These are phyloP conservation scores for Anthoceros angustus DNA, from an alignment of 225 moss, liverwort and hornwort genomes.

Conservation along the genomic window DNA sequence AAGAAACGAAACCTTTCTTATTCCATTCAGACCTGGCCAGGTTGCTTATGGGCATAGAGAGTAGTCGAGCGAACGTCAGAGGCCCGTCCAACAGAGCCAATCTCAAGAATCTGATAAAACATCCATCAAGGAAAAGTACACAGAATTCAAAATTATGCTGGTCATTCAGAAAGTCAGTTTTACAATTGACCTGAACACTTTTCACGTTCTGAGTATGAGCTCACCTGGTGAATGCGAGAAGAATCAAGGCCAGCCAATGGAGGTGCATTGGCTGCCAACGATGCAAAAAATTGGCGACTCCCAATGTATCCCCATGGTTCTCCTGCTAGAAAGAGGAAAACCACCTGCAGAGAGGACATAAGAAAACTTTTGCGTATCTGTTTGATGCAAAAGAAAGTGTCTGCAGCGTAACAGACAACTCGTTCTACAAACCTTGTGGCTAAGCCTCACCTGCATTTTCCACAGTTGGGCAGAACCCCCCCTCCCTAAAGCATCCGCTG, in stretches of 20 bases:
- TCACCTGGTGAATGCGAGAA: constrained; percentile 44
- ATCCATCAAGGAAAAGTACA: neutral
- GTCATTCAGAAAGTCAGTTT: neutral
- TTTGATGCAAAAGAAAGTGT: neutral
- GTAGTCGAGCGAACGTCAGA: constrained; percentile 24
- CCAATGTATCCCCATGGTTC: constrained; percentile 94
- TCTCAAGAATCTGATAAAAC: constrained; percentile 39
- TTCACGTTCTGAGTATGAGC: neutral
- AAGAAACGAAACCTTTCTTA: too few relatives aligned
- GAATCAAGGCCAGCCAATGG: constrained; percentile 39
- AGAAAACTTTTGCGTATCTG: neutral
- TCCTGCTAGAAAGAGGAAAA: constrained; percentile 70
- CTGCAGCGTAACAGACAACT: neutral
- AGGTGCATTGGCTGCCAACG: constrained; percentile 40
- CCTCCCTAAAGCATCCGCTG: constrained; percentile 67
- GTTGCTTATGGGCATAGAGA: constrained; percentile 66
- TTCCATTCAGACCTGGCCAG: constrained; percentile 20
- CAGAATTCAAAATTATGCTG: neutral
- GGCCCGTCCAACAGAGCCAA: constrained; percentile 79
- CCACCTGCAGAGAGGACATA: constrained; percentile 15
- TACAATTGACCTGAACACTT: neutral
- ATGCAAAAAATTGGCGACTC: constrained; percentile 78
- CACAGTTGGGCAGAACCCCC: constrained; percentile 35
- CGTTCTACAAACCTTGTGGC: neutral
- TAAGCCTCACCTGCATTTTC: constrained; percentile 33